Conservation (phyloP, 2,329 filamentous ascomycete genomes). For the Paracorniculantispora psalliotae region DNA sequence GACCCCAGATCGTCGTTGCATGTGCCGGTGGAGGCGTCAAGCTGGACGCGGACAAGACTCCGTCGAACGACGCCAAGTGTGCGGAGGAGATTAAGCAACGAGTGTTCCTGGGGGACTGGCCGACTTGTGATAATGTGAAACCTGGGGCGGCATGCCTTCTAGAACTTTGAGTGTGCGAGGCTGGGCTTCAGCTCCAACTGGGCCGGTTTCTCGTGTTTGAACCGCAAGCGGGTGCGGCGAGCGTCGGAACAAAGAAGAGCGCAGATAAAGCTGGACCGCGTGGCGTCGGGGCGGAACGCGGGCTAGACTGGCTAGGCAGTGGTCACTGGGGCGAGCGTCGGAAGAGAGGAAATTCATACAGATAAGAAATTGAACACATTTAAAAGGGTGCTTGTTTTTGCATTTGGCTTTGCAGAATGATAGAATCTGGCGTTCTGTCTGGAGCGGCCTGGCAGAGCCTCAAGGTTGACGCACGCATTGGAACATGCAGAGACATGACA, state of each 20-base stretch:
- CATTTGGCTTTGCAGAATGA: neutral
- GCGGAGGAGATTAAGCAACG: neutral
- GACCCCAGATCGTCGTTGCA: neutral
- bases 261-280: neutral
- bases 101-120: neutral
- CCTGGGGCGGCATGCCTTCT: neutral
- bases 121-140: neutral
- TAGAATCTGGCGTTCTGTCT: too few relatives aligned
- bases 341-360: too few relatives aligned
- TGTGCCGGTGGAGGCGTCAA: neutral
- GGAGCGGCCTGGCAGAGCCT: too few relatives aligned
- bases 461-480: too few relatives aligned
- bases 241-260: conserved; percentile 3
- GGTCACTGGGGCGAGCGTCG: neutral
- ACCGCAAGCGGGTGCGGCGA: neutral
- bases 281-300: conserved; percentile 1
- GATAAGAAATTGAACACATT: too few relatives aligned
- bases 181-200: neutral
- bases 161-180: neutral
- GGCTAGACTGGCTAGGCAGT: neutral
- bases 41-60: neutral
- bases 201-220: neutral
- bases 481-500: too few relatives aligned
- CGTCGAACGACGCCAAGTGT: neutral
- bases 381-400: too few relatives aligned